Conservation (phyloP, 2,329 filamentous ascomycete genomes). For the Trichoderma arundinaceum region DNA sequence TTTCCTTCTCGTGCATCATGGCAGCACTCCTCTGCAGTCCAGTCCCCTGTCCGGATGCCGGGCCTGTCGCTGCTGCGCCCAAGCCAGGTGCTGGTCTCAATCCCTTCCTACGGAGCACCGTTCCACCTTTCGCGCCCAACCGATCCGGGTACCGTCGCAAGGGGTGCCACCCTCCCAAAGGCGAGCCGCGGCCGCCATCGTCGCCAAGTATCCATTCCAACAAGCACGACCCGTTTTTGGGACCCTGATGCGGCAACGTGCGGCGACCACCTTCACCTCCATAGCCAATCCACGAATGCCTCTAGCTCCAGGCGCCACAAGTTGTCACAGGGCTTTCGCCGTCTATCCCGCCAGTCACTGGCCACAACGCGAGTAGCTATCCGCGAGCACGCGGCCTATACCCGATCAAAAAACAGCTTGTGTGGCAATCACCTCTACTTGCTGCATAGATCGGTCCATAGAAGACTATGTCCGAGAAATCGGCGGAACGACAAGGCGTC, state of each 20-base stretch:
- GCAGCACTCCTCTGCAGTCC: not conserved
- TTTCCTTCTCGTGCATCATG: not conserved
- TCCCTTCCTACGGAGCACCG: conserved; percentile 11
- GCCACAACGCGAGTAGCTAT: conserved; percentile 25
- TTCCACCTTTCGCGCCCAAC: conserved; percentile 25
- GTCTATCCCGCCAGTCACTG: conserved; percentile 24
- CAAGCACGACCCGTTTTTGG: conserved; percentile 17
- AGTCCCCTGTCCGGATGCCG: conserved; percentile 11
- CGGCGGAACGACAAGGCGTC: conserved; percentile 9
- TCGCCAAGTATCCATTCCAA: conserved; percentile 24
- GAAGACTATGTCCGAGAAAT: conserved; percentile 1
- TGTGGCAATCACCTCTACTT: conserved; percentile 1
- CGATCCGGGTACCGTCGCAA: conserved; percentile 24
- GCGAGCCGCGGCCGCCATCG: conserved; percentile 29
- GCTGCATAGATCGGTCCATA: conserved; percentile 12
- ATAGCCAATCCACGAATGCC: conserved; percentile 10
- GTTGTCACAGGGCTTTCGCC: conserved; percentile 21
- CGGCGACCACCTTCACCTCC: conserved; percentile 7
- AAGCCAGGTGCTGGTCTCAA: conserved; percentile 9
- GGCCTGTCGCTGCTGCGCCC: conserved; percentile 18
- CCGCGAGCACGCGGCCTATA: conserved; percentile 21
- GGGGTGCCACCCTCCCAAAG: conserved; percentile 25
- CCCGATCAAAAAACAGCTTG: not conserved
- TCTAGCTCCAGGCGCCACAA: conserved; percentile 23
- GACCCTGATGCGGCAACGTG: conserved; percentile 22